Evolutionary conservation across 1,284 basidiomycete species (phyloP), one percentile per base, ranked within the genome.

Genomic region (Neolentinus lepideus): DNA sequence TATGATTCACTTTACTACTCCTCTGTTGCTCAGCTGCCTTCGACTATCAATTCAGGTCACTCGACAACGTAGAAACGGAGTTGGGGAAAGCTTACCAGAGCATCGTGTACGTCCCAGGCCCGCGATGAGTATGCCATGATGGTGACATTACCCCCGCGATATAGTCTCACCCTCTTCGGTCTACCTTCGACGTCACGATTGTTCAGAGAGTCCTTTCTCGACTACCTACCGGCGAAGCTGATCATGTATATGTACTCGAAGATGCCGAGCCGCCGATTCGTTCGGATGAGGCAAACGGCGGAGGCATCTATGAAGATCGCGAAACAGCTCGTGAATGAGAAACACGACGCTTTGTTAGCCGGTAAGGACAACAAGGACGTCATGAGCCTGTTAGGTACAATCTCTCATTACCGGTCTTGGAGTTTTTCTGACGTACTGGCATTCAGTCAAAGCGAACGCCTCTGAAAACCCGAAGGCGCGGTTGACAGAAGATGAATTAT

Each of bases 371-470:
- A 57, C 4, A 63, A 64, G 2, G 78, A 78, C 59, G 57, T 77
- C n/a, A 71, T 79, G 62, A 77, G 70, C 54, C 66, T 77, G 29
- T 66, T 79, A 4, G 68, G 75, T 75, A 54, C 6, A n/a, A n/a
- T n/a, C n/a, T n/a, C n/a, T n/a, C n/a, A n/a, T n/a, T n/a, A n/a
- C n/a, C n/a, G n/a, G n/a, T n/a, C n/a, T n/a, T n/a, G n/a, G n/a
- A n/a, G n/a, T n/a, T n/a, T n/a, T n/a, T n/a, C n/a, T n/a, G n/a
- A n/a, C n/a, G n/a, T n/a, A n/a, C n/a, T n/a, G n/a, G n/a, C n/a
- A n/a, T 29, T 0, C 51, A 83, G 83, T 83, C 47, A 76, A 73
- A 62, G 80, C 81, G 4, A 84, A 84, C 57, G 68, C 69, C 47
- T 73, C 75, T 3, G 70, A 77, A 46, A 66, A 77, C 11, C 71